A percentile compares a stretch with the other conserved stretches of the same genome.
phyloP scores from a whole-genome alignment of 371 early-diverging fungal species.

The Zychaea mexicana region DNA sequence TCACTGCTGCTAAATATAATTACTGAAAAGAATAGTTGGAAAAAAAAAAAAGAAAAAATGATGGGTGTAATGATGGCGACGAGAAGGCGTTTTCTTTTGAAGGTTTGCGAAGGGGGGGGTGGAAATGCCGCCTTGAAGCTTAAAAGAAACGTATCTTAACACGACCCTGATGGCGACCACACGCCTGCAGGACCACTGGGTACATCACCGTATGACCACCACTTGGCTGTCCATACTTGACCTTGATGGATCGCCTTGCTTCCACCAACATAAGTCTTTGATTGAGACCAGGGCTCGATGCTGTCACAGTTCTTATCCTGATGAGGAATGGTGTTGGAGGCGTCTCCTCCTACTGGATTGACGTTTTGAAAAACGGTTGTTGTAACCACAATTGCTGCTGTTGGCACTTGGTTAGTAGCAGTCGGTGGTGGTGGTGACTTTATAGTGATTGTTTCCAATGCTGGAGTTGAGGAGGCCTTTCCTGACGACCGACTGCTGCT shows the following conservation, averaged over 20 bases:
- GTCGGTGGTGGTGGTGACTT: background rate
- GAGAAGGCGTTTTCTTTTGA: background rate
- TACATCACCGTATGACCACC: conserved; percentile 54
- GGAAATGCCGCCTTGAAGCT: background rate
- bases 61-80: too few relatives aligned
- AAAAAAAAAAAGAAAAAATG: too few relatives aligned
- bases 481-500: background rate
- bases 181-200: conserved; percentile 36
- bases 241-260: conserved; percentile 38
- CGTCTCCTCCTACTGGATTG: too few relatives aligned
- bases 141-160: conserved; percentile 12
- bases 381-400: background rate
- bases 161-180: conserved; percentile 30
- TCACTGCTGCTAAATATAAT: too few relatives aligned
- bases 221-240: conserved; percentile 42
- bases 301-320: conserved; percentile 2
- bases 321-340: conserved; percentile 21
- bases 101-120: background rate
- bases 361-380: background rate
- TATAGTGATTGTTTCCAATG: too few relatives aligned
- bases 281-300: conserved; percentile 25
- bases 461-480: background rate
- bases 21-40: too few relatives aligned
- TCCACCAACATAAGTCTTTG: conserved; percentile 21
- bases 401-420: background rate